A percentile compares a stretch with the other conserved stretches of the same genome.
Conservation (phyloP, 148 eudicot species). For the Rhododendron vialii region DNA sequence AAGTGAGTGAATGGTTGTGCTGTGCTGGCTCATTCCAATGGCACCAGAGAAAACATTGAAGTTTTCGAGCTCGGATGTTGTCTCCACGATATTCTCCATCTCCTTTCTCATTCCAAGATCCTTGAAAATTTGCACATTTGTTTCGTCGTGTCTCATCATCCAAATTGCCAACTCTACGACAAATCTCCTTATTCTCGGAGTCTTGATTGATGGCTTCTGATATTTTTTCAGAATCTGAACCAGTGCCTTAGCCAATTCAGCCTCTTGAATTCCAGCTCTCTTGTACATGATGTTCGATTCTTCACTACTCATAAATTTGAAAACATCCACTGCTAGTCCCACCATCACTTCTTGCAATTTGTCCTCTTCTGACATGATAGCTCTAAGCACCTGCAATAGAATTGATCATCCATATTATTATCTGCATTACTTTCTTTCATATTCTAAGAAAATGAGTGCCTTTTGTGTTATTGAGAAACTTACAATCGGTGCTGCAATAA, state of each 20-base stretch:
- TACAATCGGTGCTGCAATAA: conserved; percentile 60
- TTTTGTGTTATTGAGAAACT: conserved; percentile 19
- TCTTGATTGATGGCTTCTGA: conserved; percentile 44
- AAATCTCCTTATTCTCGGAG: conserved; percentile 78
- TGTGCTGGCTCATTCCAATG: conserved; percentile 63
- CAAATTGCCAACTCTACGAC: conserved; percentile 75
- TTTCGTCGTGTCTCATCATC: conserved; percentile 63
- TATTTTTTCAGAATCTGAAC: conserved; percentile 52
- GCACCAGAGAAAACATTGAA: conserved; percentile 78
- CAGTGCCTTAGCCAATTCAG: conserved; percentile 46
- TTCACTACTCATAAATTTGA: conserved; percentile 47
- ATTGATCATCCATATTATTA: background rate
- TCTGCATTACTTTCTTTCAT: background rate
- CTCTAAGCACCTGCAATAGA: conserved; percentile 58
- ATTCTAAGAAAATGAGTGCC: background rate
- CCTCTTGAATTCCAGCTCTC: conserved; percentile 38
- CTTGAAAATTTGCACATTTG: conserved; percentile 39
- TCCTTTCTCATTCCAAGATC: conserved; percentile 50
- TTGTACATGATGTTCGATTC: conserved; percentile 50
- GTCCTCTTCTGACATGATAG: conserved; percentile 52
- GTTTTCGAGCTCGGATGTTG: conserved; percentile 81
- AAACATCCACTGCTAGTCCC: conserved; percentile 70
- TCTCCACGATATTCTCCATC: conserved; percentile 61
- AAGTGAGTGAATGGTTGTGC: conserved; percentile 49
- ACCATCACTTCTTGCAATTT: conserved; percentile 36